Base-by-base conservation (phyloP, 2,329 filamentous ascomycete species). In the Acarospora socialis region DNA sequence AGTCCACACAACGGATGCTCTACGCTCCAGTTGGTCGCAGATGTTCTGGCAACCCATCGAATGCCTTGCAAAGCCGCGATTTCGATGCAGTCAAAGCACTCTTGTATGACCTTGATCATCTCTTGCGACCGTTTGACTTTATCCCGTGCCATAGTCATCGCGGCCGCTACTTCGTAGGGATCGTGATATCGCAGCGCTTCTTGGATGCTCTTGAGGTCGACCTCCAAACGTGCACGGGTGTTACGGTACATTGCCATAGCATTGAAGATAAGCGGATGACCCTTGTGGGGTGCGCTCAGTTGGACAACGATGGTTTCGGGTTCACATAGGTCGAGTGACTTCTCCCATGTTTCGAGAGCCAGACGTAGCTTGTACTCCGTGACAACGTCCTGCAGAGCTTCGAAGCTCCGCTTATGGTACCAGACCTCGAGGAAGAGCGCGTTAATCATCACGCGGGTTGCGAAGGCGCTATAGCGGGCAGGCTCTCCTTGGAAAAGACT, bases 321-420 rank as follows among this genome's bases (percentile, higher is more conserved):
- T 60, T 95, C 87, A 54, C 86, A 94, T 39, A 92, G 70, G 35
- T 92, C 83, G 14, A 95, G 71, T 23, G 87, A 94, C 60, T 81
- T 92, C 65, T 95, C 84, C 90, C 90, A 98, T n/a, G 87, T 94
- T 61, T 95, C 87, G 33, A 98, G 66, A 30, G 90, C 90, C 32
- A 94, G 73, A 35, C 90, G 76, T 39, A 98, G 77, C 66, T 94
- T 95, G 70, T 93, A 95, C 60, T 95, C 90, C 3, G 87, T 92
- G 26, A 95, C 87, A 22, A 95, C 86, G 51, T 95, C 87, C 59
- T 95, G 90, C 23, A 95, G 66, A 30, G 87, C 86, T 54, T 95
- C 86, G n/a, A 87, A 87, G 55, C 83, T 94, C 50, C 90, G 81
- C 70, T 94, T 94, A 63, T 95, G 83, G 52, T 93, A 92, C 90